Evolutionary conservation across 2,329 filamentous ascomycete species (phyloP).

Genomic region (Penicillium sp.): DNA sequence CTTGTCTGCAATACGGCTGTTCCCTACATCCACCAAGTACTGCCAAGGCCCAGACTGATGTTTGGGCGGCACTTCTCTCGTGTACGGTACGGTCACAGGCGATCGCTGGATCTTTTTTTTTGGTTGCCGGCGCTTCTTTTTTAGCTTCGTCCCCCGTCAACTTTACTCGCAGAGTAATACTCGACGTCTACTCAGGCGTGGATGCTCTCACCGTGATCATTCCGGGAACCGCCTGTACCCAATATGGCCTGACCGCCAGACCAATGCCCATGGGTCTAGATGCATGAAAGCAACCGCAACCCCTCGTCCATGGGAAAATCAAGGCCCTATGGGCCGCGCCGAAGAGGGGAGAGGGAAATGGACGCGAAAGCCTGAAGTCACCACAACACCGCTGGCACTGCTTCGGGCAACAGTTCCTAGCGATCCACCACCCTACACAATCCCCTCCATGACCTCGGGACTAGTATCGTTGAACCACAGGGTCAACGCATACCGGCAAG

Average conservation of each 20-base stretch:
- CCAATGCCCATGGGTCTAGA: too few species aligned
- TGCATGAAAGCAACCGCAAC: too few species aligned
- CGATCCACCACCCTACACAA: conserved; percentile 9
- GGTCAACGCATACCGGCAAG: conserved; percentile 12
- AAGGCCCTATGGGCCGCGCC: background rate
- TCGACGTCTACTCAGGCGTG: too few species aligned
- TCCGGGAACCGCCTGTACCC: too few species aligned
- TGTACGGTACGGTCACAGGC: conserved; percentile 15
- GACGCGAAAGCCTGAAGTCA: conserved; percentile 23
- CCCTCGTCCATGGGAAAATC: too few species aligned
- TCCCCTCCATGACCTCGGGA: conserved; percentile 14
- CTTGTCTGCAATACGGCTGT: background rate
- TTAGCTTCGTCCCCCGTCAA: conserved; percentile 23
- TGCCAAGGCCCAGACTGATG: conserved; percentile 9
- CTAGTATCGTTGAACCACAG: background rate
- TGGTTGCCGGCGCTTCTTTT: conserved; percentile 26
- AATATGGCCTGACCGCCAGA: too few species aligned
- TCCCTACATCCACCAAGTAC: background rate
- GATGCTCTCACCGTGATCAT: too few species aligned
- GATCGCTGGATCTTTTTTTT: conserved; percentile 18
- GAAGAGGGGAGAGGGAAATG: too few species aligned
- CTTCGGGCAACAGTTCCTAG: conserved; percentile 23
- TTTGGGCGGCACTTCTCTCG: conserved; percentile 2
- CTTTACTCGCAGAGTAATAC: too few species aligned
- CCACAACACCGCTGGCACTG: too few species aligned